Base-by-base conservation (phyloP, 2,329 filamentous ascomycete genomes). In the Colletotrichum coccodes region DNA sequence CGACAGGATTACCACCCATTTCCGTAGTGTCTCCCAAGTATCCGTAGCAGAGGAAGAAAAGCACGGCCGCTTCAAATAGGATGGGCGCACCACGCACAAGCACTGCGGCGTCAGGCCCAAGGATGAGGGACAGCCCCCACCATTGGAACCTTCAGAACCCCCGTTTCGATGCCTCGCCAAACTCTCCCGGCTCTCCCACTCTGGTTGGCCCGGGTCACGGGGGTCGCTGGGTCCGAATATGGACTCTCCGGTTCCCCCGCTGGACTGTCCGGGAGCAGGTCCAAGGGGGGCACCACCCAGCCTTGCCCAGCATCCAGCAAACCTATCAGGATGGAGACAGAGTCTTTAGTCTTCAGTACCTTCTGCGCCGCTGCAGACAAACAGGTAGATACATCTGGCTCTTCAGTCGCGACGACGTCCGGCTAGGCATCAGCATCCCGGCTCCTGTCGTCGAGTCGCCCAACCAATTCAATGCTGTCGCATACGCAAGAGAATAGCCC, bases 191-290 rank as follows among this genome's bases (percentile, higher is more conserved):
- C 18, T 11, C 18, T 16, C 38, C 30, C 32, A 11, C 36, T 30
- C 46, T 64, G 36, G 60, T 64, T 68, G 60, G 65, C 32, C 32
- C 53, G 53, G 32, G 28, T 59, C 16, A 12, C 46, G 60, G 38
- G 34, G 60, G 11, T 52, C 36, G 32, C 46, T 64, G 46, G 49
- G 30, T 52, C 59, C 46, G 50, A 14, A 14, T 42, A 50, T 63
- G 40, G 64, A 18, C n/a, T 32, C 49, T 38, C 47, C 47, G n/a
- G 32, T 30, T n/a, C 49, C 63, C 54, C 63, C 63, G 57, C 63
- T 40, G 36, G 44, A 30, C 50, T 47, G 30, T 34, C 60, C 18
- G 40, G 18, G 40, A 53, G 40, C 60, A 58, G 38, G 23, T 53
- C 52, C 52, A 54, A 34, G n/a, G 28, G 44, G 23, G 44, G 9